phyloP scores from a whole-genome alignment of 192 early-diverging fungal species.

The Thamnidium elegans region DNA sequence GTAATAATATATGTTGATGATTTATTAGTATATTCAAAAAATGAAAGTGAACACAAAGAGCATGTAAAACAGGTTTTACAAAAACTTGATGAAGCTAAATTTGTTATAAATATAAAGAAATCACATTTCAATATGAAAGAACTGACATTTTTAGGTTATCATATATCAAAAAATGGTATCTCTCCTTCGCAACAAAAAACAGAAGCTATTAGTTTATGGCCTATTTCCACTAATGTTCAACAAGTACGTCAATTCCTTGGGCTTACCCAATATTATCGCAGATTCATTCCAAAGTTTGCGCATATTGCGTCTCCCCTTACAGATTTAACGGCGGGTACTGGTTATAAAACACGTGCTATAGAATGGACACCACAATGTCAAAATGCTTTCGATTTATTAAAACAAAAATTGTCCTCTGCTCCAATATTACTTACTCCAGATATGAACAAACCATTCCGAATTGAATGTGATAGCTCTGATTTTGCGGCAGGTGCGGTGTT shows the following conservation, averaged over 20 bases:
- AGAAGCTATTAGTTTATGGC: constrained; percentile 20
- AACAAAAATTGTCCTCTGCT: not conserved
- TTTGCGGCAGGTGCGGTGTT: constrained; percentile 6
- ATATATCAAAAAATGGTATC: constrained; percentile 31
- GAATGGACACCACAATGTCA: constrained; percentile 13
- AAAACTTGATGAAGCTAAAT: constrained; percentile 16
- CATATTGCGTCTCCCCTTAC: constrained; percentile 24
- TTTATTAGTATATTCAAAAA: constrained; percentile 36
- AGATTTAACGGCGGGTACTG: not conserved
- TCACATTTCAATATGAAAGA: constrained; percentile 9
- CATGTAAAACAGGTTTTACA: constrained; percentile 22
- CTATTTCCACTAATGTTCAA: constrained; percentile 4
- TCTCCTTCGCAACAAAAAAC: constrained; percentile 25
- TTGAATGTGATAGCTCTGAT: constrained; percentile 14
- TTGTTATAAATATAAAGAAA: constrained; percentile 15
- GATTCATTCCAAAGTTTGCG: constrained; percentile 21
- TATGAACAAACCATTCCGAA: not conserved
- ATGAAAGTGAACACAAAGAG: constrained; percentile 33
- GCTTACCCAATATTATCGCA: constrained; percentile 23
- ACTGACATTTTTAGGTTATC: constrained; percentile 31
- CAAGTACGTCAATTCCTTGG: constrained; percentile 28
- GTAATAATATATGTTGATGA: constrained; percentile 45
- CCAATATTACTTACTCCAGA: constrained; percentile 7
- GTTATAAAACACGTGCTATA: not conserved
- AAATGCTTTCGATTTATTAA: not conserved